Conservation (phyloP, 441 rosid genomes). For the Macaranga tanarius region DNA sequence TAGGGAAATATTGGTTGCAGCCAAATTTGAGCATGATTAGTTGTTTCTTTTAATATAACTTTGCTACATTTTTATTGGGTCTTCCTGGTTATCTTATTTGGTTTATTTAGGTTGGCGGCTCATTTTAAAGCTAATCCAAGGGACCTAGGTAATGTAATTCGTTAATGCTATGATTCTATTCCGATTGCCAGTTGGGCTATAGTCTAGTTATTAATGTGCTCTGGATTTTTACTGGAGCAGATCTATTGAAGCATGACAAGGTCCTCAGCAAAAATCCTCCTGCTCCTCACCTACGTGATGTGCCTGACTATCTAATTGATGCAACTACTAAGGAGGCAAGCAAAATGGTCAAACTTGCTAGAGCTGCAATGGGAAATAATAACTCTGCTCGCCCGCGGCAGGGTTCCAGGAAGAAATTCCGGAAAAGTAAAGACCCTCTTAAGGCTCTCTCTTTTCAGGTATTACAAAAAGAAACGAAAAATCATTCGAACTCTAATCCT, state of each 20-base stretch:
- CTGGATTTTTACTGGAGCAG: conserved; percentile 37
- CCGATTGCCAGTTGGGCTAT: neutral
- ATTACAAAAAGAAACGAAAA: conserved; percentile 9
- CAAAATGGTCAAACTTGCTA: conserved; percentile 77
- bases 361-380: conserved; percentile 78
- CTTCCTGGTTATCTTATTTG: conserved; percentile 7
- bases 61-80: neutral
- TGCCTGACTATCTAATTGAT: conserved; percentile 80
- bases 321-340: conserved; percentile 76
- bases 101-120: conserved; percentile 63
- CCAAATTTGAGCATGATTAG: neutral
- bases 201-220: neutral
- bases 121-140: conserved; percentile 87
- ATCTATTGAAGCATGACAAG: conserved; percentile 84
- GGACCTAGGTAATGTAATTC: conserved; percentile 55
- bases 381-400: conserved; percentile 41
- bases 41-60: too few species aligned
- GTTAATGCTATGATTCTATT: neutral
- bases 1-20: neutral
- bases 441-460: conserved; percentile 71
- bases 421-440: conserved; percentile 65
- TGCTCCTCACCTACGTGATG: conserved; percentile 66
- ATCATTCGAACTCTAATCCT: neutral
- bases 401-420: conserved; percentile 45
- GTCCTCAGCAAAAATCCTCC: conserved; percentile 63